Percentiles rank a stretch among this genome's conserved stretches.
Conservation (phyloP, 2,329 filamentous ascomycete genomes). For the Alternaria triticina region DNA sequence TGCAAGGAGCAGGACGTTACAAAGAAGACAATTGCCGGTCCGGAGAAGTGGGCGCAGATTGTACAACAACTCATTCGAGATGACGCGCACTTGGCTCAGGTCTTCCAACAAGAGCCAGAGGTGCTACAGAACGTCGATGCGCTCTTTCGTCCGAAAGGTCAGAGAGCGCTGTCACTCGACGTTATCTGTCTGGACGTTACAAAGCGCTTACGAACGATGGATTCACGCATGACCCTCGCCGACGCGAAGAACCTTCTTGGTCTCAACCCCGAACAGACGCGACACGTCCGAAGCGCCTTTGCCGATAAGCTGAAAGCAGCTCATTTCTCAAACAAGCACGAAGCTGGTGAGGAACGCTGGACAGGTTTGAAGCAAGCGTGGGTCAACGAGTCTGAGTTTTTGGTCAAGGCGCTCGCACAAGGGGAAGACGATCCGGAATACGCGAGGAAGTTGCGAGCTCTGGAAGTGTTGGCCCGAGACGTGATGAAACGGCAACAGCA, state of each 20-base stretch:
- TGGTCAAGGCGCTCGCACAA: constrained; percentile 62
- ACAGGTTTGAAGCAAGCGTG: constrained; percentile 71
- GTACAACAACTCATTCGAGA: constrained; percentile 72
- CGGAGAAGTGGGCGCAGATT: constrained; percentile 73
- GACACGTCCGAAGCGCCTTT: constrained; percentile 70
- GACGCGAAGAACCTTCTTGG: constrained; percentile 76
- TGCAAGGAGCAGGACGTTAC: constrained; percentile 70
- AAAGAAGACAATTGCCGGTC: constrained; percentile 78
- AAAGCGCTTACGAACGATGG: constrained; percentile 73
- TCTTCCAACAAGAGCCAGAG: constrained; percentile 64
- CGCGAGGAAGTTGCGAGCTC: constrained; percentile 64
- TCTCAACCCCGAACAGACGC: constrained; percentile 71
- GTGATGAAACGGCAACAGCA: constrained; percentile 79
- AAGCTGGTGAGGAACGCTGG: constrained; percentile 75
- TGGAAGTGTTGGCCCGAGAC: constrained; percentile 76
- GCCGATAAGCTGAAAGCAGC: constrained; percentile 69
- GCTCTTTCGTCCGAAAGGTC: constrained; percentile 52
- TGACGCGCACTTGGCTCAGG: constrained; percentile 66
- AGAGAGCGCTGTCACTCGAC: constrained; percentile 74
- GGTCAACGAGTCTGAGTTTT: constrained; percentile 64
- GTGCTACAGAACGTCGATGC: constrained; percentile 53
- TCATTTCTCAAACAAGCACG: constrained; percentile 74
- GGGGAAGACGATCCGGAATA: constrained; percentile 61
- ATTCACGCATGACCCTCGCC: constrained; percentile 71
- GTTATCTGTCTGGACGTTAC: constrained; percentile 82